These are phyloP conservation scores for Paraleonurus japonicus DNA, from an alignment of 257 asterid genomes.

Conservation along the genomic window DNA sequence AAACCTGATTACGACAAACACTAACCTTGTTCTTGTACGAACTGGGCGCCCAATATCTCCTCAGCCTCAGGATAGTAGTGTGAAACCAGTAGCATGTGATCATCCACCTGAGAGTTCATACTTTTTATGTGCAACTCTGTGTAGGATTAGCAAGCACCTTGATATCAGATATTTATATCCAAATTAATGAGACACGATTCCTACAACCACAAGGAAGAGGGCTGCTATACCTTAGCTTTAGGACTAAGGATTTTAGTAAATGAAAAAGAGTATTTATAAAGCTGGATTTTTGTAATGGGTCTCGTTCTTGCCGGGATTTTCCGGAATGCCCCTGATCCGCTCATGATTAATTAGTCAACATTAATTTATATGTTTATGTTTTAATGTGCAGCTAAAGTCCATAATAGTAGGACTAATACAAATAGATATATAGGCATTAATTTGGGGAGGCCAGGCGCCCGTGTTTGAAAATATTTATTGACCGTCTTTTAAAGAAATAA, in stretches of 20 bases:
- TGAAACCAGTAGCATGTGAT: conserved; percentile 50
- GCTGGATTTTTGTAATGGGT: conserved; percentile 18
- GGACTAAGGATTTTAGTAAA: conserved; percentile 17
- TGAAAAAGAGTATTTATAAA: conserved; percentile 47
- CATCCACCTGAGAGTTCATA: conserved; percentile 38
- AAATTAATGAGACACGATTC: neutral
- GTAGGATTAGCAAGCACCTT: neutral
- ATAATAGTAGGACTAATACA: neutral
- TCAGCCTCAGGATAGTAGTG: conserved; percentile 34
- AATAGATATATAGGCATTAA: too few species aligned
- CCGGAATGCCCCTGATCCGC: conserved; percentile 34
- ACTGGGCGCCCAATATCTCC: conserved; percentile 5
- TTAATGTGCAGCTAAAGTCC: neutral
- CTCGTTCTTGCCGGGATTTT: conserved; percentile 26
- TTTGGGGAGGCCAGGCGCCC: neutral
- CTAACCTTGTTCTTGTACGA: conserved; percentile 28
- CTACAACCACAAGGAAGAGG: neutral
- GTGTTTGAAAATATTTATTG: neutral
- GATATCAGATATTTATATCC: neutral
- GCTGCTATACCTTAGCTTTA: conserved; percentile 20
- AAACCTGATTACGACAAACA: neutral
- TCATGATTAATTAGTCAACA: neutral
- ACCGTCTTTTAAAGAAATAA: neutral
- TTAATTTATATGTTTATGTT: neutral
- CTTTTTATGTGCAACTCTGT: neutral